These are phyloP conservation scores for Aspergillus sparsus DNA, from an alignment of 495 filamentous ascomycete species.

Conservation along the genomic window DNA sequence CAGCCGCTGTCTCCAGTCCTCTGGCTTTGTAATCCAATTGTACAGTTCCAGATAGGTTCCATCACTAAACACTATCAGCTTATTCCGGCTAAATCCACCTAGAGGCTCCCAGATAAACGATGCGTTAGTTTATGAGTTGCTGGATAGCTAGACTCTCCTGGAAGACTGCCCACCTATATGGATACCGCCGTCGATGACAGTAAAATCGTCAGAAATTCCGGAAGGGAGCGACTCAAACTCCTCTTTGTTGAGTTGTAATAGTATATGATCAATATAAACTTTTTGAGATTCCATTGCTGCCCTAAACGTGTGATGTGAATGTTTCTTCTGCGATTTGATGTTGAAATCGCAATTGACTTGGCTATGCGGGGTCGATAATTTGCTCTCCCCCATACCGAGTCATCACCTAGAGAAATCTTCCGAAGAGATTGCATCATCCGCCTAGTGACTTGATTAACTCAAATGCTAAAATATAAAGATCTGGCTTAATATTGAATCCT, in stretches of 20 bases:
- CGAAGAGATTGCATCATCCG: no score
- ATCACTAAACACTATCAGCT: conserved; percentile 17
- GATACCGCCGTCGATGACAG: conserved; percentile 15
- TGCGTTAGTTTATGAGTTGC: no score
- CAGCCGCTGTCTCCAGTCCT: conserved; percentile 10
- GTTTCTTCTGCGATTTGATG: neutral
- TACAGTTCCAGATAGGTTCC: conserved; percentile 20
- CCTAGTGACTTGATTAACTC: no score
- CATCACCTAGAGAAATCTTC: no score
- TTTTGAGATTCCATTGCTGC: conserved; percentile 14
- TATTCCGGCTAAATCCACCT: conserved; percentile 19
- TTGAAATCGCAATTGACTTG: neutral
- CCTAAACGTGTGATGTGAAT: neutral
- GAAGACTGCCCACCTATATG: conserved; percentile 7
- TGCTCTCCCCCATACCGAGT: no score
- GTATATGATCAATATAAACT: conserved; percentile 19
- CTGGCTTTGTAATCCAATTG: conserved; percentile 18
- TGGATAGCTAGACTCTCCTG: neutral
- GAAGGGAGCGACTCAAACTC: conserved; percentile 12
- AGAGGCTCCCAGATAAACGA: no score
- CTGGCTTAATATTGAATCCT: no score
- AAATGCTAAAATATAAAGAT: no score
- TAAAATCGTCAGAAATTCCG: conserved; percentile 16
- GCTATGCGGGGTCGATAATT: conserved; percentile 5
- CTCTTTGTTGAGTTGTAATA: conserved; percentile 13